Base-by-base conservation (phyloP, 75 land plant genomes). In the Cryptomeria japonica region DNA sequence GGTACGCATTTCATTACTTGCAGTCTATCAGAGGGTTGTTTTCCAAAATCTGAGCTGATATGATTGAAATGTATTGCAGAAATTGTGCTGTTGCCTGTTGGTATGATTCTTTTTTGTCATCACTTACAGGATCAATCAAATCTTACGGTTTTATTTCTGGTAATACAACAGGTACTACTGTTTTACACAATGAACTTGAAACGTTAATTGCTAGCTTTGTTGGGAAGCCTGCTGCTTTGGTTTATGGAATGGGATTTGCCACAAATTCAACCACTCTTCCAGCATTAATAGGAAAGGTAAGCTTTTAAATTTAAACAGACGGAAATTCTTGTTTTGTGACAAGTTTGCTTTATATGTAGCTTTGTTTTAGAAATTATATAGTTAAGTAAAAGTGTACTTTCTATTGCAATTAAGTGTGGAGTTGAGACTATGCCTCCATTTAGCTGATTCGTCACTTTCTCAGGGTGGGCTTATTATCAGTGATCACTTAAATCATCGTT, bases 171-270 rank as follows among this genome's bases (percentile, higher is more conserved):
- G 97, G 97, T 41, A 92, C 94, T n/a, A 95, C 97, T 49, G 56
- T 86, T 37, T 88, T 97, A 84, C 99, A 97, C 87, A 89, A 84
- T 6, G 98, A 97, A 79, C 86, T 96, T 53, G 99, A 97, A 91
- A 91, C 76, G n/a, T 87, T 93, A 78, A 93, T 97, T 80, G 99
- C 99, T 7, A 89, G 86, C 15, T 97, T 93, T 94, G 96, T 97
- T 84, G 97, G 97, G 44, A 96, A 97, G 85, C 99, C 99, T 55
- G 97, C 95, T 90, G 99, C 99, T 25, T 76, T 97, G 89, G 93
- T 95, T 78, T 93, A 95, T 92, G 99, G 99, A 83, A 97, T 97
- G 99, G 99, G 99, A 42, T 97, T 94, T 90, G 98, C 93, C 9
- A 97, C 99, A 70, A 97, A 97, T 87, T 96, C 99, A 72, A 93